phyloP scores from a whole-genome alignment of 1,284 basidiomycete genomes.

The Leccinum solheimii region DNA sequence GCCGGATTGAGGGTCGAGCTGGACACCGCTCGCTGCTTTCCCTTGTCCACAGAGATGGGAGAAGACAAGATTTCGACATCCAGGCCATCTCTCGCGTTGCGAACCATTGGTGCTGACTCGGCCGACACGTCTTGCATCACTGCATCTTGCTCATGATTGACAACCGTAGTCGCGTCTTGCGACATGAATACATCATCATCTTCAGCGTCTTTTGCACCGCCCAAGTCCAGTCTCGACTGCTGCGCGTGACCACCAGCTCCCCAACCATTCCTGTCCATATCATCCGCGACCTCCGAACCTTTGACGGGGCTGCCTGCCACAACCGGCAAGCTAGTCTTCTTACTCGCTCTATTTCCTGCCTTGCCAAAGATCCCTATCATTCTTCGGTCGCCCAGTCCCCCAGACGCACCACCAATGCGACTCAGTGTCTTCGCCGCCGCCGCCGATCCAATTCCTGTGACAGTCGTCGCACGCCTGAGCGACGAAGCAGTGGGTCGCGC shows the following conservation, averaged over 20 bases:
- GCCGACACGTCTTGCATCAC: no score
- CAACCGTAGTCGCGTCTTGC: no score
- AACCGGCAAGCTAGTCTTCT: conserved; percentile 60
- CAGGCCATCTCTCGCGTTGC: no score
- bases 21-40: no score
- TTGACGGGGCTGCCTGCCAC: conserved; percentile 62
- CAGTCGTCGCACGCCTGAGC: conserved; percentile 29
- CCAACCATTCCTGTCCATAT: background rate
- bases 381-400: conserved; percentile 18
- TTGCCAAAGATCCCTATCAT: conserved; percentile 31
- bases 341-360: conserved; percentile 54
- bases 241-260: background rate
- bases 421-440: background rate
- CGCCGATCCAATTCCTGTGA: conserved; percentile 9
- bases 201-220: no score
- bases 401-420: conserved; percentile 1
- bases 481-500: conserved; percentile 35
- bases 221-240: no score
- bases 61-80: no score
- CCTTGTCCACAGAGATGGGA: no score
- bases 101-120: no score
- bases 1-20: no score
- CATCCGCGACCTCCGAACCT: conserved; percentile 24
- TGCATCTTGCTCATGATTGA: no score
- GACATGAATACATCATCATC: no score